phyloP scores from a whole-genome alignment of 176 grass and related monocot genomes.

The Avena sativa region DNA sequence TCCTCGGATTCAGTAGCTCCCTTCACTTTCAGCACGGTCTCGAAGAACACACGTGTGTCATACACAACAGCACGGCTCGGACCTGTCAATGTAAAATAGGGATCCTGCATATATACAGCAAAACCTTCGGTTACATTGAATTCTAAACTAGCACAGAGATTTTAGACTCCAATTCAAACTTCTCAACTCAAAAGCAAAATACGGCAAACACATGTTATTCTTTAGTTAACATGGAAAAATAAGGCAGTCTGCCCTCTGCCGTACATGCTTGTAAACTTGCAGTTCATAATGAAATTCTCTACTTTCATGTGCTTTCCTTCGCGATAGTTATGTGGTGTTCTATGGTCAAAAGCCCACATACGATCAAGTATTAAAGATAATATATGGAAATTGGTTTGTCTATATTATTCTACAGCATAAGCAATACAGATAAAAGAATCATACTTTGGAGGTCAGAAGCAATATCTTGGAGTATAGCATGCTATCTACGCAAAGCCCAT shows the following conservation, averaged over 20 bases:
- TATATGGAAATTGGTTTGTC: not conserved
- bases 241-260: not conserved
- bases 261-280: not conserved
- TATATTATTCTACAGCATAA: not conserved
- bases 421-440: not conserved
- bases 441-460: not conserved
- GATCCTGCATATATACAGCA: not conserved
- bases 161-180: not conserved
- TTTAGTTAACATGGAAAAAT: not conserved
- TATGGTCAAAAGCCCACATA: not conserved
- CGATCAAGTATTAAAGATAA: not conserved
- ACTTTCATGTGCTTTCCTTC: too few species aligned
- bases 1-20: not conserved
- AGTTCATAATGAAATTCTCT: too few species aligned
- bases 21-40: conserved; percentile 5
- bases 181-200: not conserved
- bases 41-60: not conserved
- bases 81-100: not conserved
- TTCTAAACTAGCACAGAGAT: not conserved
- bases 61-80: conserved; percentile 1
- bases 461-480: not conserved
- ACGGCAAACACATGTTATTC: not conserved
- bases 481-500: not conserved
- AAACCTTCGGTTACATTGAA: not conserved
- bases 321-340: not conserved